Evolutionary conservation across 2,329 filamentous ascomycete genomes (phyloP), one percentile per base, ranked within the genome.

Genomic region (Claviceps spartinae): DNA sequence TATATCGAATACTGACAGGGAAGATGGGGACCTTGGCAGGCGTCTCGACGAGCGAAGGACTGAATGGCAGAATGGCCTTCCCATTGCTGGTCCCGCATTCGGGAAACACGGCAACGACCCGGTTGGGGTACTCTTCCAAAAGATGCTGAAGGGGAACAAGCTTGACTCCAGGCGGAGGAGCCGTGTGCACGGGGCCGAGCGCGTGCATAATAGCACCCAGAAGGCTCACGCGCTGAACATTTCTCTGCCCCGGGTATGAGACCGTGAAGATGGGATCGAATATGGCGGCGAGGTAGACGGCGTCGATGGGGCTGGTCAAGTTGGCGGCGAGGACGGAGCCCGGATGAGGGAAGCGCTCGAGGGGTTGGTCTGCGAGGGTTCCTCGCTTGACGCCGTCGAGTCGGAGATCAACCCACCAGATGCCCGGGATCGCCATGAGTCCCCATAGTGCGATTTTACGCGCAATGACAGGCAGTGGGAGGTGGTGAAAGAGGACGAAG

Each of bases 401-500:
- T 67, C 96, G 91, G n/a, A 98, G 74, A 68, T 98, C 93, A 52
- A 96, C 84, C 91, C 91, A 97, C 89, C 90, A 97, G 53, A 98
- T 87, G 30, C 93, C 91, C 0, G 90, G 88, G 54, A 95, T 85
- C 40, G 82, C 85, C 59, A 98, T 79, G 58, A 97, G 79, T 55
- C 82, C 78, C 91, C 93, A 97, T 50, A 97, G 72, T 48, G 88
- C 81, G 13, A 86, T 81, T 70, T 97, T 97, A 62, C 88, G 88
- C 44, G 82, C 62, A 54, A 75, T 66, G 36, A 72, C 68, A 14
- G 77, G 77, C 20, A 81, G 64, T 0, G 89, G 89, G 14, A 95
- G 78, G 77, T 84, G 86, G 70, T 91, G 87, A 50, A 97, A 76
- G 55, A 95, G 61, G 54, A 86, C 64, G 65, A 97, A 93, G 71